Evolutionary conservation across 1,284 basidiomycete species (phyloP), one percentile per base, ranked within the genome.

Genomic region (Cryptococcus hybrid): DNA sequence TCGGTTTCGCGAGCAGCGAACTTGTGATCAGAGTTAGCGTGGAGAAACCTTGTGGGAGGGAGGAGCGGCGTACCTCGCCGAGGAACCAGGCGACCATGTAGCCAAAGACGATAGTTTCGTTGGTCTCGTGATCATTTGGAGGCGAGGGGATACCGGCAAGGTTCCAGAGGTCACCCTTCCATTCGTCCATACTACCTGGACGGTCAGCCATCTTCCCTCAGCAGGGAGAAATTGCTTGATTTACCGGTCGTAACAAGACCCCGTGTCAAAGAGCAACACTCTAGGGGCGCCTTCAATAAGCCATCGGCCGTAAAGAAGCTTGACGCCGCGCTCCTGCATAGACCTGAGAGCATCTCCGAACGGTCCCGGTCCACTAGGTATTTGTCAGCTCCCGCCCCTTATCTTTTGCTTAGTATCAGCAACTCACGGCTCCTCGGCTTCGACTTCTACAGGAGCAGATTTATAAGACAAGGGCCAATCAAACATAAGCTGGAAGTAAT

Each of bases 11-110:
- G 86, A 35, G 87, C 76, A 42, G 90, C 85, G 73, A 91, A 96
- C 88, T 92, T 46, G 18, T 51, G 53, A 11, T 45, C 8, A 34
- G 5, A 38, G 36, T 38, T 39, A 24, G 36, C 24, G 18, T 43
- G 7, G 5, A 30, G n/a, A n/a, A 34, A 11, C 5, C 42, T 47
- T 9, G 53, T 30, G 4, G 30, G 30, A 30, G 4, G 4, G 30
- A 4, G 30, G 30, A 30, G 30, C 30, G 4, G 30, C 86, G 64
- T 62, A 92, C 91, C 82, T 97, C 94, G 68, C 95, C 95, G 30
- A 99, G 84, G 83, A 99, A 98, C 95, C 95, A 99, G n/a, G 95
- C 92, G 54, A 95, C 89, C 62, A 99, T 86, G 79, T 99, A 98
- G n/a, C 95, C 95, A 79, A 98, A 94, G 57, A 97, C 82, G 72